A percentile compares a stretch with the other conserved stretches of the same genome.
phyloP scores from a whole-genome alignment of 257 asterid species.

The Petunia secreta region DNA sequence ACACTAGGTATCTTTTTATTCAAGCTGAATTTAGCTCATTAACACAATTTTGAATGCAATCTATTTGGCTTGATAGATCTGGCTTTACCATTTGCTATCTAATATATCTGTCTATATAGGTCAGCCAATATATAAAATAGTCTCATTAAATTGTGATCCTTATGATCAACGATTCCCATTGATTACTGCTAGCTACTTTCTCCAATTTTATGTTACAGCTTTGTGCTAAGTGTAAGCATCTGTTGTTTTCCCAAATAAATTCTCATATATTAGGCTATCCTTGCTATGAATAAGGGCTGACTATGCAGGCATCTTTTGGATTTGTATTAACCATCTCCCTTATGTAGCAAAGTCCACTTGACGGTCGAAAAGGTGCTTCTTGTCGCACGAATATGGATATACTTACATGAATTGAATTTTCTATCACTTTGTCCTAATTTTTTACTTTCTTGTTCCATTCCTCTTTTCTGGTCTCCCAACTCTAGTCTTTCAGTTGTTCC shows the following conservation, averaged over 20 bases:
- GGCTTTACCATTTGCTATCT: not conserved
- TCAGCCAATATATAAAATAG: not conserved
- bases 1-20: not conserved
- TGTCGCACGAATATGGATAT: not conserved
- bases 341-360: no score
- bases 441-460: not conserved
- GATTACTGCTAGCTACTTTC: no score
- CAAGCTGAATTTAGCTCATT: not conserved
- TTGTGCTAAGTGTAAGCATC: no score
- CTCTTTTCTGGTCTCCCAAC: not conserved
- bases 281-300: no score
- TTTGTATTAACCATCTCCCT: no score
- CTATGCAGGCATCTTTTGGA: no score
- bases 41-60: not conserved
- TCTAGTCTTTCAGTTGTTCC: not conserved
- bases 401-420: not conserved
- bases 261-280: no score
- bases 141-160: no score
- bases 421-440: not conserved
- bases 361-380: not conserved
- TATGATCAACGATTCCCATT: no score
- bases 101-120: not conserved
- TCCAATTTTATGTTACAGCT: no score
- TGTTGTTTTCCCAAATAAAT: no score
- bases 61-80: not conserved